Conservation (phyloP, 768 basidiomycete species). For the Amanita subjunquillea region DNA sequence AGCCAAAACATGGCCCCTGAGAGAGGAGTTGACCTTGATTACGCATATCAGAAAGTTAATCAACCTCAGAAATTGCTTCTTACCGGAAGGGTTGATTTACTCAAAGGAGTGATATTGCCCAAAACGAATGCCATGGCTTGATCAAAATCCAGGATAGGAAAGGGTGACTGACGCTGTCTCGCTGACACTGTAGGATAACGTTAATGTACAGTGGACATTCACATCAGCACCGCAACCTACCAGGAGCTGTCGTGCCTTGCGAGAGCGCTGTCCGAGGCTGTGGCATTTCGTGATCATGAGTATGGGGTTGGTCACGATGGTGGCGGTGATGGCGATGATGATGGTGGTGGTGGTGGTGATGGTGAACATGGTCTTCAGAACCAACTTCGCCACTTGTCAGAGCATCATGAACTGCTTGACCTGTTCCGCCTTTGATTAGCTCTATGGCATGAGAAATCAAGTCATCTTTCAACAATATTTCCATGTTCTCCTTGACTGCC, state of each 20-base stretch:
- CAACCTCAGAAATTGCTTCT: slow-evolving; percentile 7
- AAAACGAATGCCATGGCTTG: slow-evolving; percentile 53
- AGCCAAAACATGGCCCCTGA: slow-evolving; percentile 67
- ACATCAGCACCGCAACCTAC: slow-evolving; percentile 25
- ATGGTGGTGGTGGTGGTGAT: slow-evolving; percentile 21
- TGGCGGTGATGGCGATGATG: slow-evolving; percentile 26
- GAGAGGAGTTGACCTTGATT: slow-evolving; percentile 40
- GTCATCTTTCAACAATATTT: slow-evolving; percentile 44
- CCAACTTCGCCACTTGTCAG: slow-evolving; percentile 25
- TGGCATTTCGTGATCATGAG: slow-evolving; percentile 32
- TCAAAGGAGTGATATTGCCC: slow-evolving; percentile 33
- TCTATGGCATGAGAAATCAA: slow-evolving; percentile 66
- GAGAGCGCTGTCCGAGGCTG: slow-evolving; percentile 50
- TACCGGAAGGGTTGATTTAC: slow-evolving; percentile 31
- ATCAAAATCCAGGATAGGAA: slow-evolving; percentile 56
- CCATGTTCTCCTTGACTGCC: slow-evolving; percentile 73
- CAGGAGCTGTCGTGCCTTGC: slow-evolving; percentile 58
- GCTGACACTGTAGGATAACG: slow-evolving; percentile 39
- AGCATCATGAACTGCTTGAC: slow-evolving; percentile 43
- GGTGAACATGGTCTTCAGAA: slow-evolving; percentile 26
- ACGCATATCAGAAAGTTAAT: background rate
- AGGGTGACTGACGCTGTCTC: slow-evolving; percentile 71
- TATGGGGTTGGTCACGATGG: slow-evolving; percentile 20
- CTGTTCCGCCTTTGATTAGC: slow-evolving; percentile 58
- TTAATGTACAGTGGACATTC: background rate